Evolutionary conservation across 2,329 filamentous ascomycete species (phyloP).

Genomic region (Penicillium crustosum): DNA sequence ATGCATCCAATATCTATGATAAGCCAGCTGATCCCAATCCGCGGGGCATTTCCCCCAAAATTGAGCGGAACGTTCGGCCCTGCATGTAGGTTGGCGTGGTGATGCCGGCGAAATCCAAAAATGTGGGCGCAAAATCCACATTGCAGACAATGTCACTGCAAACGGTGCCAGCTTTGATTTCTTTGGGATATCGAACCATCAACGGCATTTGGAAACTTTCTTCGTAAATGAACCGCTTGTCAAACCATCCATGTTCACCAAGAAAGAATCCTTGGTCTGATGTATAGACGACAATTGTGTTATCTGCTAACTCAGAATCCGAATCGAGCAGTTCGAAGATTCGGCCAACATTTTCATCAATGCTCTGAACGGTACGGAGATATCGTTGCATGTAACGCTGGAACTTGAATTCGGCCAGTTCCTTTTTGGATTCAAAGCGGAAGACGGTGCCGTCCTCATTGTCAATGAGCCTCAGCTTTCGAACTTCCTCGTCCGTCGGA

Average conservation of each 20-base stretch:
- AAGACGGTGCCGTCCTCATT: slow-evolving; percentile 50
- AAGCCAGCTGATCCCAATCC: slow-evolving; percentile 54
- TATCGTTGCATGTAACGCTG: slow-evolving; percentile 60
- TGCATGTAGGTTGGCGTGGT: slow-evolving; percentile 53
- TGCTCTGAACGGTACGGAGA: slow-evolving; percentile 52
- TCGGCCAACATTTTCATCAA: slow-evolving; percentile 55
- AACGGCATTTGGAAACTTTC: slow-evolving; percentile 60
- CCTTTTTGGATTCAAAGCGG: slow-evolving; percentile 43
- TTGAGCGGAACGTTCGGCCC: slow-evolving; percentile 45
- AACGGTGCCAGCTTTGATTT: slow-evolving; percentile 42
- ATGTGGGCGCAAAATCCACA: slow-evolving; percentile 56
- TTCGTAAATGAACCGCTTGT: slow-evolving; percentile 61
- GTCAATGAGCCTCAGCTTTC: slow-evolving; percentile 42
- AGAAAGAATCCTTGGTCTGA: slow-evolving; percentile 59
- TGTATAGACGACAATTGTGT: slow-evolving; percentile 56
- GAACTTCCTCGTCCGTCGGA: slow-evolving; percentile 27
- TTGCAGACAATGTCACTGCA: slow-evolving; percentile 55
- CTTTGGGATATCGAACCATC: slow-evolving; percentile 48
- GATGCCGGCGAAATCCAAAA: slow-evolving; percentile 48
- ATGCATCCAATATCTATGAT: slow-evolving; percentile 60
- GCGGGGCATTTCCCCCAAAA: slow-evolving; percentile 43
- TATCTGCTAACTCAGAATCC: slow-evolving; percentile 40
- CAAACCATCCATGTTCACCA: slow-evolving; percentile 59
- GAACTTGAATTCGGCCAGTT: slow-evolving; percentile 56
- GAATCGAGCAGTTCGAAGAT: slow-evolving; percentile 50